A percentile compares a stretch with the other conserved stretches of the same genome.
Evolutionary conservation across 352 stramenopile species (phyloP).

Genomic region (Globisporangium rhizosaccharum): DNA sequence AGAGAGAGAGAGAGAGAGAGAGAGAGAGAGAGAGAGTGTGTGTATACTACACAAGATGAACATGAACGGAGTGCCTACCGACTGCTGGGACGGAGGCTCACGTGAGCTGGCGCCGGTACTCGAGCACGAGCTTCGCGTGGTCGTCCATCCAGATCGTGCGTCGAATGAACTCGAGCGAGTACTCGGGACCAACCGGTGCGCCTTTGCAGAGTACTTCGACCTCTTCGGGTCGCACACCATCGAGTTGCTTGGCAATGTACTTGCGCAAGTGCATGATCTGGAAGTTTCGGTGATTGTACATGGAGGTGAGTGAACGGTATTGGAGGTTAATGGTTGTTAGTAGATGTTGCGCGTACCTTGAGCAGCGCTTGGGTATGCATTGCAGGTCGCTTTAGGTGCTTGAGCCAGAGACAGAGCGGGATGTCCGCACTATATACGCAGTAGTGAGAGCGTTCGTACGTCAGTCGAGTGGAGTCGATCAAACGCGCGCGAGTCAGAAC

Average conservation of each 20-base stretch:
- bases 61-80: too few species aligned
- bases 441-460: not conserved
- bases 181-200: slow-evolving; percentile 38
- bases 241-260: slow-evolving; percentile 48
- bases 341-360: slow-evolving; percentile 21
- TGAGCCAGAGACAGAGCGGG: slow-evolving; percentile 35
- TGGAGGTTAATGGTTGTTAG: not conserved
- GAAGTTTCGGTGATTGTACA: not conserved
- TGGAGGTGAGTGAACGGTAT: not conserved
- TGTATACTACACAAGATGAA: too few species aligned
- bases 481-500: slow-evolving; percentile 1
- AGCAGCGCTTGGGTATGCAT: slow-evolving; percentile 41
- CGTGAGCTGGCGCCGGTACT: slow-evolving; percentile 36
- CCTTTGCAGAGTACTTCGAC: slow-evolving; percentile 57
- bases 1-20: too few species aligned
- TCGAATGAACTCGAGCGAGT: slow-evolving; percentile 65
- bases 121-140: slow-evolving; percentile 38
- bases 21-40: too few species aligned
- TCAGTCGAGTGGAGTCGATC: not conserved
- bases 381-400: slow-evolving; percentile 21
- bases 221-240: slow-evolving; percentile 29
- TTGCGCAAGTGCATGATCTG: slow-evolving; percentile 62
- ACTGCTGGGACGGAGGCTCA: not conserved
- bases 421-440: slow-evolving; percentile 18
- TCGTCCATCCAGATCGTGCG: slow-evolving; percentile 48